Evolutionary conservation across 495 filamentous ascomycete genomes (phyloP), one percentile per base, ranked within the genome.

Genomic region (Melanomma pulvis-pyrius): DNA sequence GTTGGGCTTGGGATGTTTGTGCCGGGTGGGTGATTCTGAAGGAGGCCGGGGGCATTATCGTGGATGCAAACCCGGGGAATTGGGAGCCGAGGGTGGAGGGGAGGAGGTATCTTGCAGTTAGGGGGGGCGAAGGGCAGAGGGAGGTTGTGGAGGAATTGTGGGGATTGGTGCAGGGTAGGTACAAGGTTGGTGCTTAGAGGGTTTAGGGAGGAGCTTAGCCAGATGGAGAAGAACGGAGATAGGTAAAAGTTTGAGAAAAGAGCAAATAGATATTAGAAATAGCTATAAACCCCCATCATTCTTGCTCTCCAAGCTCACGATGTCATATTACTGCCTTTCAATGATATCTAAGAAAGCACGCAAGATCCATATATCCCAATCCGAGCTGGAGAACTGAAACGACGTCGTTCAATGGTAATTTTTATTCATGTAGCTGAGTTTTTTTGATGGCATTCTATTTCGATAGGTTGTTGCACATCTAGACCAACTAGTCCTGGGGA

Each of bases 1-100:
- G 90, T 74, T 97, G 91, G 89, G 91, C 90, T 28, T 97, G 93
- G 93, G 93, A 97, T 79, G 92, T 96, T 13, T 90, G 88, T 69
- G 93, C 93, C 8, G 93, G 87, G 0, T 96, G 93, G 93, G 87
- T 92, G 30, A 90, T 97, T 68, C 78, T 97, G 19, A 80, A 79
- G 22, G 93, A 97, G 77, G 90, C 92, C 0, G 93, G 93, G 0
- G 93, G 93, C 1, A 82, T 87, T 39, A 86, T 96, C 74, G 91
- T 84, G 2, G 84, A 88, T 72, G 90, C 87, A 3, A 96, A 93
- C 73, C 86, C 87, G 0, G 92, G 89, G 2, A 83, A 82, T 65
- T 94, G 91, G 92, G 80, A 90, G 39, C 80, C 88, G 5, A 77
- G 73, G 57, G 71, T 97, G n/a, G 92, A 96, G 74, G 86, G 83